Percentiles rank a stretch among this genome's conserved stretches.
These are phyloP conservation scores for Cercophora newfieldiana DNA, from an alignment of 495 filamentous ascomycete species.

Conservation along the genomic window DNA sequence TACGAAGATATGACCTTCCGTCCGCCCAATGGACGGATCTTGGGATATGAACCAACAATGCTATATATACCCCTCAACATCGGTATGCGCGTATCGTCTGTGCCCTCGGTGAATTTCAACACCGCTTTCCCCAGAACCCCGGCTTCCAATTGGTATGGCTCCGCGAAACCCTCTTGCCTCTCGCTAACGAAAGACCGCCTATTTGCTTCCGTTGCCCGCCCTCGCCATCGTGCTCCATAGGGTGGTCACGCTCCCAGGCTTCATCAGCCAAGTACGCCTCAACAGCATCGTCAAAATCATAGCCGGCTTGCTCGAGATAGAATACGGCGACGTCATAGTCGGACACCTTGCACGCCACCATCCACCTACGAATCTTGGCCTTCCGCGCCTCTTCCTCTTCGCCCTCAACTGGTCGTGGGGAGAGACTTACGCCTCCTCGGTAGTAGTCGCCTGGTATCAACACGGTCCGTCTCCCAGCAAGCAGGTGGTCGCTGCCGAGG, in stretches of 20 bases:
- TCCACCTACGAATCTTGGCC: conserved; percentile 65
- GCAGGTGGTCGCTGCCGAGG: conserved; percentile 63
- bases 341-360: conserved; percentile 67
- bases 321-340: conserved; percentile 73
- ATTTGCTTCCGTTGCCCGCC: background rate
- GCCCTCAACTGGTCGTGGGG: conserved; percentile 63
- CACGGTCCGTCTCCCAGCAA: conserved; percentile 63
- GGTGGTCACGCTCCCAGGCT: conserved; percentile 69
- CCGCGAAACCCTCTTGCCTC: background rate
- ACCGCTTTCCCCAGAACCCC: background rate
- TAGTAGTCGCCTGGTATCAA: conserved; percentile 65
- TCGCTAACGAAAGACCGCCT: background rate
- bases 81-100: background rate
- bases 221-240: conserved; percentile 41
- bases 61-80: background rate
- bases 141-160: background rate
- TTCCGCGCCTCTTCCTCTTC: conserved; percentile 68
- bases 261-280: conserved; percentile 65
- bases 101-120: background rate
- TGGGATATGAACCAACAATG: background rate
- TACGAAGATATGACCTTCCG: background rate
- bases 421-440: conserved; percentile 58
- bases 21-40: background rate
- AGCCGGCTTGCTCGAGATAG: conserved; percentile 66
- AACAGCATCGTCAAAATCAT: conserved; percentile 62